Evolutionary conservation across 2,329 filamentous ascomycete genomes (phyloP), one percentile per base, ranked within the genome.

Genomic region (Acrocalymma vagum): DNA sequence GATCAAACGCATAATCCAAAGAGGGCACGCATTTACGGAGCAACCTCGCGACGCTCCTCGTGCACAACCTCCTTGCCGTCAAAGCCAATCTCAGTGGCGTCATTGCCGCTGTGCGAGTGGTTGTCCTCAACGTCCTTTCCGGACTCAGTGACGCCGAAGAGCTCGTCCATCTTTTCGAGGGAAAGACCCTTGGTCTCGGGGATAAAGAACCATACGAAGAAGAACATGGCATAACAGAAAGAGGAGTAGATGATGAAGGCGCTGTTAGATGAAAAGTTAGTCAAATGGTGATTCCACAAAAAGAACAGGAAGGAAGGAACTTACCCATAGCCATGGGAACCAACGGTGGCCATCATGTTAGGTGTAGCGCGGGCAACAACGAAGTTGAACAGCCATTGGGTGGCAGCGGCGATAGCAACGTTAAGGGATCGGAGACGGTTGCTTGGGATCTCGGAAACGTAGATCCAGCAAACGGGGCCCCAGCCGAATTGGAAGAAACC

Each of bases 351-450:
- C 57, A 88, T 75, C 85, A 89, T 88, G 30, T 80, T 83, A 2
- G 85, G 81, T 3, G 85, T 84, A 22, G 83, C 83, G 42, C 83
- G 73, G 2, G 86, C 85, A 41, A 89, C 83, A 8, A 88, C 80
- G 46, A 89, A 87, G 62, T 90, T 90, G 67, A 89, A 88, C 4
- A 89, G 67, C 85, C 85, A 88, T 58, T 89, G 85, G 0, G 83
- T 87, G 2, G 82, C 83, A 1, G 86, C 85, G 0, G 79, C 85
- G 30, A 89, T 74, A 2, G 85, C 79, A 6, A 89, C 85, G 57
- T 88, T 88, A 51, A 86, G 71, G 13, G 81, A 82, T 39, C 86
- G 74, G 6, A 89, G 74, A 22, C 86, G 76, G 0, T 84, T 83
- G 6, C 83, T 84, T 0, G 85, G 85, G 42, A 89, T 88, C 67